Base-by-base conservation (phyloP, 495 filamentous ascomycete species). In the Glutinoglossum americanum region DNA sequence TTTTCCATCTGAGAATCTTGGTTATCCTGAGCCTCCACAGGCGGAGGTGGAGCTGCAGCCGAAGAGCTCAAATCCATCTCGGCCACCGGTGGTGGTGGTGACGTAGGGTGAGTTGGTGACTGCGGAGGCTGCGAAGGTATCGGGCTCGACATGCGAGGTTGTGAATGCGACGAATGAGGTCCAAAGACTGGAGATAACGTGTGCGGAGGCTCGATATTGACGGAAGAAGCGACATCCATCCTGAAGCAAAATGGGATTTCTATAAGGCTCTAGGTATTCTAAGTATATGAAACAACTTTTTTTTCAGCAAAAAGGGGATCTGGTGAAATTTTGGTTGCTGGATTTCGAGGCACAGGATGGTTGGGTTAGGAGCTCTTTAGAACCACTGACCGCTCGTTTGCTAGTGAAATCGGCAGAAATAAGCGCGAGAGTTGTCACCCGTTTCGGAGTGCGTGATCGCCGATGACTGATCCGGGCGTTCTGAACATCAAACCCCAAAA, bases 11-110 rank as follows among this genome's bases (percentile, higher is more conserved):
- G 19, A n/a, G 56, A 8, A 30, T 58, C 56, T 17, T 35, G 21
- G n/a, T 17, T 21, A 13, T 58, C 33, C 35, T 58, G 39, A 4
- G 15, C 9, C 41, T 44, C 39, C 27, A 11, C 27, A 0, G 28
- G 21, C 23, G 56, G 56, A 53, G 26, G 49, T 10, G 32, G 15
- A 13, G 56, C 35, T 11, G 37, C 25, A 5, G n/a, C 33, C 0
- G 56, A 58, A 25, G 56, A 48, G 56, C 27, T 53, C 11, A 49
- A 25, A 33, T 58, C 56, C 56, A 58, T 58, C 37, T 58, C 56
- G 56, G 44, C 44, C 7, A 44, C 30, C 5, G 30, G 28, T 21
- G 56, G 30, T 13, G 28, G 33, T 19, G 56, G n/a, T 23, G 56
- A 30, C 2, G 33, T 1, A 30, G 32, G 56, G 7, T 45, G 32